A percentile compares a stretch with the other conserved stretches of the same genome.
These are phyloP conservation scores for Mortierella sp. DNA, from an alignment of 371 early-diverging fungal species.

Conservation along the genomic window DNA sequence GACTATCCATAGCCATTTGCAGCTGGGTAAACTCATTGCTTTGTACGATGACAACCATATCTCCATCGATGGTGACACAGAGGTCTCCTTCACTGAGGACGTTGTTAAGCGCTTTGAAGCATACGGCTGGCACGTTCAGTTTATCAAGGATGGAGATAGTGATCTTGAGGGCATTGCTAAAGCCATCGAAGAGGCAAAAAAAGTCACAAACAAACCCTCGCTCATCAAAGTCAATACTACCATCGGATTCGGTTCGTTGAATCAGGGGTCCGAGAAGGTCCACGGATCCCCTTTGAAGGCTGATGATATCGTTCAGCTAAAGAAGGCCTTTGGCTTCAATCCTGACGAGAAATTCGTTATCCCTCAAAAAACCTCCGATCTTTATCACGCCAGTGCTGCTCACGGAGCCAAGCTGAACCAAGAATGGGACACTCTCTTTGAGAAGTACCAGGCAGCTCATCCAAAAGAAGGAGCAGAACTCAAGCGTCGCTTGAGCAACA, in stretches of 20 bases:
- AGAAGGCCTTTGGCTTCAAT: conserved; percentile 89
- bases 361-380: conserved; percentile 70
- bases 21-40: conserved; percentile 96
- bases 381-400: conserved; percentile 72
- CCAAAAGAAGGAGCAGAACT: conserved; percentile 83
- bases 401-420: conserved; percentile 72
- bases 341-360: conserved; percentile 83
- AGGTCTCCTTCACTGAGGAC: conserved; percentile 96
- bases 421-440: conserved; percentile 83
- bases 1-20: conserved; percentile 81
- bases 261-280: conserved; percentile 91
- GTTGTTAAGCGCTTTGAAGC: conserved; percentile 91
- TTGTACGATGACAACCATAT: conserved; percentile 99
- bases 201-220: conserved; percentile 88
- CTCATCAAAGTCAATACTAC: conserved; percentile 90
- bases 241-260: conserved; percentile 90
- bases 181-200: conserved; percentile 86
- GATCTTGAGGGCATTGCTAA: conserved; percentile 79
- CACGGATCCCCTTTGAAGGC: conserved; percentile 94
- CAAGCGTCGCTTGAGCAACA: conserved; percentile 78
- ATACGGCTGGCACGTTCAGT: conserved; percentile 94
- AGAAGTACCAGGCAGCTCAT: conserved; percentile 68
- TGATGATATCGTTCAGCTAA: conserved; percentile 91
- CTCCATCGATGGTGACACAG: conserved; percentile 95
- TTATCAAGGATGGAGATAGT: conserved; percentile 88